Base-by-base conservation (phyloP, 2,329 filamentous ascomycete genomes). In the Boeremia lycopersici region DNA sequence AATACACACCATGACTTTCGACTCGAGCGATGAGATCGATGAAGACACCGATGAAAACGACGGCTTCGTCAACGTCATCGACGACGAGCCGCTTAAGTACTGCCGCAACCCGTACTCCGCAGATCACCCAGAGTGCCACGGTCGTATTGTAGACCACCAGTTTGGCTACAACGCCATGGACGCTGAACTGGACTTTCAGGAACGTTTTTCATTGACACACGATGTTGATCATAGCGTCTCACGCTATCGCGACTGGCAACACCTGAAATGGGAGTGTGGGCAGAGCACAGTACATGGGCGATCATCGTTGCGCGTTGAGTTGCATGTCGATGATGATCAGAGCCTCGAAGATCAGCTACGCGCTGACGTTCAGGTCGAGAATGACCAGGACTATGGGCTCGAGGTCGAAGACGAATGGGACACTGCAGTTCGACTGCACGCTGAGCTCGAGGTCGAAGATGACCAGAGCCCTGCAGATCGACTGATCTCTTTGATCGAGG, bases 51-150 rank as follows among this genome's bases (percentile, higher is more conserved):
- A 35, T 10, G n/a, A 8, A 26, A 34, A 35, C 11, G 35, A 43
- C 10, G 43, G 31, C 17, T 30, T 47, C n/a, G 28, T 34, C 1
- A 15, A 44, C 17, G 36, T 56, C 33, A 26, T 49, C 5, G 45
- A 53, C 25, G 17, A 47, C 15, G 26, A 7, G 10, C 17, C 13
- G 9, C 15, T 39, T 2, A 36, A 38, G 28, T 43, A 35, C 23
- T 57, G 54, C 35, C 38, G 17, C n/a, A 40, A 57, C 28, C 40
- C 54, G 8, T 9, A 42, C 23, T 57, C 38, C 4, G 4, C 39
- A 4, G 31, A 30, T 15, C 54, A 57, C 23, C 38, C 36, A 2
- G 19, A 36, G 1, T 53, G 48, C 30, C 29, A 31, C 15, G 25
- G 31, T 1, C 54, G 41, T 17, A 26, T n/a, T 9, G 35, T 38